Conservation (phyloP, 768 basidiomycete genomes). For the Sporobolomyces pararoseus region DNA sequence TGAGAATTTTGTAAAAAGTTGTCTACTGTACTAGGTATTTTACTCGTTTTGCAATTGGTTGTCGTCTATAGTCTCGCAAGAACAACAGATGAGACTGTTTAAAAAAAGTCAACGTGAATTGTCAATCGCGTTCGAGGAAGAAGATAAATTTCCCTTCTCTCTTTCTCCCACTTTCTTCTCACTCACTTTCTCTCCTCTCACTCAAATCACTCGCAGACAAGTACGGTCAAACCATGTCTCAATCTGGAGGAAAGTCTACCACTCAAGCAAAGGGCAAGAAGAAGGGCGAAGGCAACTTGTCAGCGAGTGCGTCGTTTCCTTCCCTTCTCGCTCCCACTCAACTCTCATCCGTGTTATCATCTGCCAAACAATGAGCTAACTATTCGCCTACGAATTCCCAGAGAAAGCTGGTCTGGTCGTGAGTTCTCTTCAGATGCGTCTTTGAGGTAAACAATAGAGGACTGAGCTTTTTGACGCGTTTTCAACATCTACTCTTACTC, state of each 20-base stretch:
- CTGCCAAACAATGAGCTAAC: too few species aligned
- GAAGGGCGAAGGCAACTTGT: background rate
- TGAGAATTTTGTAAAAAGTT: background rate
- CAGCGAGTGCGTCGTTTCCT: background rate
- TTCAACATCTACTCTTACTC: too few species aligned
- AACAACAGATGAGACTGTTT: too few species aligned
- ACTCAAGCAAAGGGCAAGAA: background rate
- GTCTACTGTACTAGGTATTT: background rate
- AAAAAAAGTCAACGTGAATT: too few species aligned
- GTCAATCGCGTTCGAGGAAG: background rate
- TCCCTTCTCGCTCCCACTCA: background rate
- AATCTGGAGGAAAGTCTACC: constrained; percentile 12
- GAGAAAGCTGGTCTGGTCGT: background rate
- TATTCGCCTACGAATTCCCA: too few species aligned
- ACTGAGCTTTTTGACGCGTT: too few species aligned
- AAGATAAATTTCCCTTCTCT: too few species aligned
- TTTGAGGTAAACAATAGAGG: too few species aligned
- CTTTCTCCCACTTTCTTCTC: background rate
- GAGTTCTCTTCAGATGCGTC: too few species aligned
- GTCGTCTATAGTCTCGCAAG: too few species aligned
- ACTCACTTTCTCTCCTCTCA: background rate
- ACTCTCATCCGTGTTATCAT: background rate
- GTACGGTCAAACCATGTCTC: background rate
- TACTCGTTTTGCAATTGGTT: too few species aligned
- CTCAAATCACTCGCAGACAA: background rate